Evolutionary conservation across 1,139 yeast species (phyloP), one percentile per base, ranked within the genome.

Genomic region (Entelexis sorbosivorans): DNA sequence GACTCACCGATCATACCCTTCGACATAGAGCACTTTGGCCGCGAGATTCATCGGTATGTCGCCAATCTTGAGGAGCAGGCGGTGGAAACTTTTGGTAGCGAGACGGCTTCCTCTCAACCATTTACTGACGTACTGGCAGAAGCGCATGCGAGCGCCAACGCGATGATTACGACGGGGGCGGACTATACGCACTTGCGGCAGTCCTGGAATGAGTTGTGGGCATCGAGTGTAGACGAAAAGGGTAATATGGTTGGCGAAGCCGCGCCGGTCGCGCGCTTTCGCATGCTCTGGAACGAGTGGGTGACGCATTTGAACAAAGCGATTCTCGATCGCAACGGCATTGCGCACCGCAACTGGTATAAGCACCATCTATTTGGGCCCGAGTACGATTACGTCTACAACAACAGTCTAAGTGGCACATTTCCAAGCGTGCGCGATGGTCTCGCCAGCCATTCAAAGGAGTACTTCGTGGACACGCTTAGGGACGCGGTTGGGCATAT

Each of bases 1-100:
- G 96, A 89, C 60, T 77, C 74, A 39, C 94, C 96, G 2, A 65
- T 86, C 39, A 70, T 89, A 16, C 96, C 96, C 1, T 82, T 76
- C 60, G 78, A 82, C 61, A 66, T 85, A 38, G 65, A 64, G 2
- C 70, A 72, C 9, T 73, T 79, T 55, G 77, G 78, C 2, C 63
- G 68, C 2, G 67, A 69, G 16, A 58, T 87, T 39, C 69, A 69
- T 26, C 61, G 65, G 0, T 76, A 75, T 58, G 63, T 73, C 17
- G 65, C 69, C 19, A 83, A 80, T 52, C 66, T 87, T 4, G 49
- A 52, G 34, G 56, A 56, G 22, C 65, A 65, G 10, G 60, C 65
- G 0, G 60, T 60, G 34, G 53, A 53, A 7, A 53, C 63, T 29
- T 59, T 58, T 6, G 47, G 47, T 24, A 19, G 31, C 10, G 39